Evolutionary conservation across 2,329 filamentous ascomycete genomes (phyloP).

Genomic region (Sarocladium kiliense): DNA sequence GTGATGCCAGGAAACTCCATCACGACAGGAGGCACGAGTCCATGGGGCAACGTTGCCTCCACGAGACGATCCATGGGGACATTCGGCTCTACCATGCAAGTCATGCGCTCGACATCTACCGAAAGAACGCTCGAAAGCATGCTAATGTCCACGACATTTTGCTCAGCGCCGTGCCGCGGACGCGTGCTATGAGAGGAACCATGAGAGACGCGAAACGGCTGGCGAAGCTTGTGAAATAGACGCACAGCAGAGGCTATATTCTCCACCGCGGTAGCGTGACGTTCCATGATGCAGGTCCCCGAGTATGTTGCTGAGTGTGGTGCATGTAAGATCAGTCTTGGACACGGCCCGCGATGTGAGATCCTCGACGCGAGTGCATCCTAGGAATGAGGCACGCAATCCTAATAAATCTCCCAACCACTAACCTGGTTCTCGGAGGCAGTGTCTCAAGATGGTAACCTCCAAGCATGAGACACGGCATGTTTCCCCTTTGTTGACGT

Average conservation of each 20-base stretch:
- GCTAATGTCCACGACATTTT: slow-evolving; percentile 18
- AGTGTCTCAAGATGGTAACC: no score
- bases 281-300: slow-evolving; percentile 32
- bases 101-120: slow-evolving; percentile 8
- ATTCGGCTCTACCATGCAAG: slow-evolving; percentile 56
- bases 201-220: slow-evolving; percentile 66
- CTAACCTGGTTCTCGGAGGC: no score
- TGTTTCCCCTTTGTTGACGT: background rate
- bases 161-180: slow-evolving; percentile 28
- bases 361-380: no score
- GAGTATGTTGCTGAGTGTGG: no score
- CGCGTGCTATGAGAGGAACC: slow-evolving; percentile 70
- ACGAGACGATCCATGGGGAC: slow-evolving; percentile 63
- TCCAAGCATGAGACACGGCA: no score
- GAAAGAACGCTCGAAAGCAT: slow-evolving; percentile 14
- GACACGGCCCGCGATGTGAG: background rate
- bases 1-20: slow-evolving; percentile 71
- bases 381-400: background rate
- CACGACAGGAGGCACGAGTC: slow-evolving; percentile 58
- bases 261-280: slow-evolving; percentile 38
- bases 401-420: background rate
- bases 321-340: background rate
- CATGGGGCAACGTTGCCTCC: slow-evolving; percentile 46
- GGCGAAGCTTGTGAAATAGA: slow-evolving; percentile 34
- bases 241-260: slow-evolving; percentile 38